Evolutionary conservation across 1,284 basidiomycete genomes (phyloP).

Genomic region (Moesziomyces sp.): DNA sequence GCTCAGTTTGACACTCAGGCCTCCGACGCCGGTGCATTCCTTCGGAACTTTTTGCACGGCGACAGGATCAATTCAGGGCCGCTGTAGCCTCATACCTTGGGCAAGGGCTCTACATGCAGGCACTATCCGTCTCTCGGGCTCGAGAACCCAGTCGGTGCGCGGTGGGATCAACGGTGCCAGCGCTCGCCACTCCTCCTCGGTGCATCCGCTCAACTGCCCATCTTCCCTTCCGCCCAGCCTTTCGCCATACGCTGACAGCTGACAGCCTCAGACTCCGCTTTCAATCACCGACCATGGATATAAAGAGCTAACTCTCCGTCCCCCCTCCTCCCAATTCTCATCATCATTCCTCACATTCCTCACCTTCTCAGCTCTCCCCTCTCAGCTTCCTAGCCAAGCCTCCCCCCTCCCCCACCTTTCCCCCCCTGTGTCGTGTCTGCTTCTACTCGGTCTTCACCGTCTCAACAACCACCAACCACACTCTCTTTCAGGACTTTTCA

Average conservation of each 20-base stretch:
- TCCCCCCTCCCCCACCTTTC: conserved; percentile 7
- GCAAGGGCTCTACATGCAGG: neutral
- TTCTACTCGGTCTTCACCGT: conserved; percentile 33
- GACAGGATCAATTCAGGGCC: neutral
- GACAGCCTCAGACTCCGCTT: conserved; percentile 16
- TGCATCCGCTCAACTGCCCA: neutral
- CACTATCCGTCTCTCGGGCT: neutral
- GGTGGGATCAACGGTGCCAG: neutral
- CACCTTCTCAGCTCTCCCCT: conserved; percentile 18
- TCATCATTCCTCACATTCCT: conserved; percentile 31
- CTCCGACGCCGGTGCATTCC: conserved; percentile 9
- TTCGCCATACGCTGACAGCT: conserved; percentile 18
- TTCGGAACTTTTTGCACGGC: conserved; percentile 31
- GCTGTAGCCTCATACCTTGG: conserved; percentile 3
- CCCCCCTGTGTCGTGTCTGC: conserved; percentile 13
- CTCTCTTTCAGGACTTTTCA: conserved; percentile 14
- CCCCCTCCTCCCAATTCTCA: conserved; percentile 24
- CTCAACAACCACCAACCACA: conserved; percentile 6
- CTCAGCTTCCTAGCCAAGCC: conserved; percentile 31
- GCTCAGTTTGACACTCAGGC: neutral
- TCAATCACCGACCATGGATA: conserved; percentile 21
- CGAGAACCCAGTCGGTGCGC: too few relatives aligned
- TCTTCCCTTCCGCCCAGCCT: neutral
- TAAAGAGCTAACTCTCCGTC: conserved; percentile 23
- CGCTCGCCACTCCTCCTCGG: neutral